Evolutionary conservation across 2,329 filamentous ascomycete genomes (phyloP).

Genomic region (Fusarium staphyleae): DNA sequence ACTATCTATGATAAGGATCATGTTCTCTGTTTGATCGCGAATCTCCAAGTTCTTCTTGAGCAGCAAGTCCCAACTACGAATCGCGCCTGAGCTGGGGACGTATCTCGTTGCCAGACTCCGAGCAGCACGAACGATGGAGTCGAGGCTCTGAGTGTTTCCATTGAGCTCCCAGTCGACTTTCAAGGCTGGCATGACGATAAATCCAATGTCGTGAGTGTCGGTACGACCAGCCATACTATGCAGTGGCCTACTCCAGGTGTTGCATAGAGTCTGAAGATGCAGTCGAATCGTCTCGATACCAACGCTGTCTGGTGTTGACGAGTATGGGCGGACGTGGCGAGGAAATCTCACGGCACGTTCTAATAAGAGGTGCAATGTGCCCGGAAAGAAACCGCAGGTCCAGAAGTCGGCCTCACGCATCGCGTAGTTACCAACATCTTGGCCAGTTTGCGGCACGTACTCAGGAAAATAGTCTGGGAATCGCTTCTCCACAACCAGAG

Average conservation of each 20-base stretch:
- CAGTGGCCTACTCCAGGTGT: conserved; percentile 14
- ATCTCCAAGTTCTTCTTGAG: conserved; percentile 42
- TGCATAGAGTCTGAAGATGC: conserved; percentile 8
- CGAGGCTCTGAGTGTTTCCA: conserved; percentile 47
- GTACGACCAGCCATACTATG: conserved; percentile 50
- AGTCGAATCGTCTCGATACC: background rate
- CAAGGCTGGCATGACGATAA: conserved; percentile 58
- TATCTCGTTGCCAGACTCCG: conserved; percentile 53
- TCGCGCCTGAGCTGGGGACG: conserved; percentile 50
- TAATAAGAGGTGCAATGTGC: conserved; percentile 45
- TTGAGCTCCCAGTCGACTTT: conserved; percentile 56
- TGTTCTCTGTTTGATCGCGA: conserved; percentile 41
- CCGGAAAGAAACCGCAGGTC: conserved; percentile 54
- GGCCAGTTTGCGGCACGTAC: conserved; percentile 42
- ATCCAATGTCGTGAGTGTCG: conserved; percentile 62
- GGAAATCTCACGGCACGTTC: conserved; percentile 47
- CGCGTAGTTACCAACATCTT: conserved; percentile 37
- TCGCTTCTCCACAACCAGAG: background rate
- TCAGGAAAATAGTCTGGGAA: conserved; percentile 41
- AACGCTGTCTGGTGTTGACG: background rate
- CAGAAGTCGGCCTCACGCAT: conserved; percentile 48
- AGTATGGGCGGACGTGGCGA: background rate
- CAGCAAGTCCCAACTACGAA: conserved; percentile 56
- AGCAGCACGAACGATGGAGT: conserved; percentile 53
- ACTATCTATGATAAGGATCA: conserved; percentile 53